Percentiles rank a stretch among this genome's conserved stretches.
Evolutionary conservation across 768 basidiomycete genomes (phyloP).

Genomic region (Phaeotremella skinneri): DNA sequence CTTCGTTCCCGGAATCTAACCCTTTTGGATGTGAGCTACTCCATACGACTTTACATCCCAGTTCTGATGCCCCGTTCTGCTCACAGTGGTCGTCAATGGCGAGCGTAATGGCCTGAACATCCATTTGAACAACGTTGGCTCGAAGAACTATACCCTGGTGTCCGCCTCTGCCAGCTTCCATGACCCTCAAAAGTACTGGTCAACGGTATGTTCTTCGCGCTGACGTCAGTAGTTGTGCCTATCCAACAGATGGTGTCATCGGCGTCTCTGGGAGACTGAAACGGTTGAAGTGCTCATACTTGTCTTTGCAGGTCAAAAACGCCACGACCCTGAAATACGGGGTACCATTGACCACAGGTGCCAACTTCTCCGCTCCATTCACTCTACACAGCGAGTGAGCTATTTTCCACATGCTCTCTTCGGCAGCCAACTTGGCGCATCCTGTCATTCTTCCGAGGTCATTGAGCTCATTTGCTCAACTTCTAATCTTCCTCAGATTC

Average conservation of each 20-base stretch:
- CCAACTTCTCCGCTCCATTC: constrained; percentile 48
- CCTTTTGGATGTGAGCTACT: constrained; percentile 45
- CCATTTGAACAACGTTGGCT: constrained; percentile 40
- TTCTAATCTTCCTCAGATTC: constrained; percentile 33
- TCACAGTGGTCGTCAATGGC: constrained; percentile 47
- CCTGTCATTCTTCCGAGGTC: neutral
- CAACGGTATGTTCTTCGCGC: constrained; percentile 35
- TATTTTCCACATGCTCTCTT: neutral
- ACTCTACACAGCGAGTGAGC: constrained; percentile 47
- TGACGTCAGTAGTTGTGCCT: neutral
- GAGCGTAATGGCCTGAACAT: constrained; percentile 41
- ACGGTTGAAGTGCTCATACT: neutral
- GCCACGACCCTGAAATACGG: constrained; percentile 45
- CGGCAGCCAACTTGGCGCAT: no score
- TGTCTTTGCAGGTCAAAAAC: constrained; percentile 41
- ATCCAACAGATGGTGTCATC: neutral
- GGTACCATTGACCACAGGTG: constrained; percentile 46
- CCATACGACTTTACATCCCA: neutral
- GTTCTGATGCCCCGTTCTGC: neutral
- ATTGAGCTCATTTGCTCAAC: no score
- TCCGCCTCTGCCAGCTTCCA: constrained; percentile 48
- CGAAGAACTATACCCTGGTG: constrained; percentile 48
- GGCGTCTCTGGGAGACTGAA: neutral
- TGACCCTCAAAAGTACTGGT: constrained; percentile 44
- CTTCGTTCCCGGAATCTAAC: constrained; percentile 47